Base-by-base conservation (phyloP, 2,329 filamentous ascomycete species). In the Phialophora tarda region DNA sequence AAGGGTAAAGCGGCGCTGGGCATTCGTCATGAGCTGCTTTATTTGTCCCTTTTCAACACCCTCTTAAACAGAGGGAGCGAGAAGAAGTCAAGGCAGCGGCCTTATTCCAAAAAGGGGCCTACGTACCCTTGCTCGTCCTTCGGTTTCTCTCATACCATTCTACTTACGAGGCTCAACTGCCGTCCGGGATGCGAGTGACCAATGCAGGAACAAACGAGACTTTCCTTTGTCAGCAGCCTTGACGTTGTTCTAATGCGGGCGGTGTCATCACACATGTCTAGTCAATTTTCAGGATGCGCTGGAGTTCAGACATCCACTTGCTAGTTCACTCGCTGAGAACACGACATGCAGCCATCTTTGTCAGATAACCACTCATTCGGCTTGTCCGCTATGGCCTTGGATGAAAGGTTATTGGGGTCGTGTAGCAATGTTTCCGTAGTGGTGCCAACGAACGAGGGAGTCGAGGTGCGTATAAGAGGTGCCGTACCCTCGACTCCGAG, bases 331-430 rank as follows among this genome's bases (percentile, higher is more conserved):
- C 26, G 30, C 12, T 30, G 53, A 30, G 12, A 30, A 12, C 28
- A 55, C 24, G 53, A 7, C 23, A 28, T 7, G 21, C 24, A 48
- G 41, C 30, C 50, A 21, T 59, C 17, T 61, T 61, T 61, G 59
- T 61, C 59, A 61, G 59, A 61, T 61, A 30, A 54, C 48, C 48
- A n/a, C 30, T 44, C 59, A n/a, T 38, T 10, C 12, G 47, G 30
- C 32, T 28, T 41, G 28, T 53, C 17, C 30, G 14, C 48, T 11
- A 51, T 41, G 47, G 30, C 6, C 38, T 17, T 26, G 11, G 8
- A 23, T n/a, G 21, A 11, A 51, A 24, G 24, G 14, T 24, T 21
- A 23, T 17, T 26, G 24, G 23, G 23, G 26, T 21, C 23, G 48
- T 51, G 4, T 5, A n/a, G 24, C 23, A 26, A 26, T 23, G 48